These are phyloP conservation scores for Pleurotus djamor DNA, from an alignment of 768 basidiomycete genomes.

Conservation along the genomic window DNA sequence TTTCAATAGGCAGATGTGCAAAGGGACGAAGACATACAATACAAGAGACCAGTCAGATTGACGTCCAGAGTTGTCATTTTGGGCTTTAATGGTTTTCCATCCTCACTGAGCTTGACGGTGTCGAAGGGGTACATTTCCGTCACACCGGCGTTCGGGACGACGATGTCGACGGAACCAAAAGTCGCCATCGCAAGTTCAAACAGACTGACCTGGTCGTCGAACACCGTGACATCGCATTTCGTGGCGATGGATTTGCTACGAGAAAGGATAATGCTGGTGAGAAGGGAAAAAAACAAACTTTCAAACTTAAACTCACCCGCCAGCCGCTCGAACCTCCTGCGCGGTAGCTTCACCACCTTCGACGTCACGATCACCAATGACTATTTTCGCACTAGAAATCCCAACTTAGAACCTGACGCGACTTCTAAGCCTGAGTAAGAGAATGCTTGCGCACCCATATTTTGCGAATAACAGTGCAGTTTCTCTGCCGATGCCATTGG, in stretches of 20 bases:
- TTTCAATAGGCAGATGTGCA: neutral
- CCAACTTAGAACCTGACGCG: neutral
- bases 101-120: slow-evolving; percentile 21
- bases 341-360: slow-evolving; percentile 1
- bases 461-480: slow-evolving; percentile 49
- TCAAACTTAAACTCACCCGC: slow-evolving; percentile 32
- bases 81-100: slow-evolving; percentile 46
- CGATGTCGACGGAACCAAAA: slow-evolving; percentile 52
- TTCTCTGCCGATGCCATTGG: slow-evolving; percentile 53
- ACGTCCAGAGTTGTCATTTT: slow-evolving; percentile 41
- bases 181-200: slow-evolving; percentile 46
- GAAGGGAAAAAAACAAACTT: neutral
- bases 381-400: slow-evolving; percentile 42
- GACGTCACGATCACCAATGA: slow-evolving; percentile 51
- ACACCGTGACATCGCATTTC: slow-evolving; percentile 48
- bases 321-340: neutral
- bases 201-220: slow-evolving; percentile 51
- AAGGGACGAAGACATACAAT: slow-evolving; percentile 33
- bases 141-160: slow-evolving; percentile 57
- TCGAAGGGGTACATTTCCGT: slow-evolving; percentile 30
- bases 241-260: slow-evolving; percentile 38
- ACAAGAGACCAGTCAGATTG: slow-evolving; percentile 45
- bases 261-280: neutral
- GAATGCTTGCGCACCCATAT: slow-evolving; percentile 35
- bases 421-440: neutral